phyloP scores from a whole-genome alignment of 495 filamentous ascomycete genomes.

The Lasiosphaeria miniovina region DNA sequence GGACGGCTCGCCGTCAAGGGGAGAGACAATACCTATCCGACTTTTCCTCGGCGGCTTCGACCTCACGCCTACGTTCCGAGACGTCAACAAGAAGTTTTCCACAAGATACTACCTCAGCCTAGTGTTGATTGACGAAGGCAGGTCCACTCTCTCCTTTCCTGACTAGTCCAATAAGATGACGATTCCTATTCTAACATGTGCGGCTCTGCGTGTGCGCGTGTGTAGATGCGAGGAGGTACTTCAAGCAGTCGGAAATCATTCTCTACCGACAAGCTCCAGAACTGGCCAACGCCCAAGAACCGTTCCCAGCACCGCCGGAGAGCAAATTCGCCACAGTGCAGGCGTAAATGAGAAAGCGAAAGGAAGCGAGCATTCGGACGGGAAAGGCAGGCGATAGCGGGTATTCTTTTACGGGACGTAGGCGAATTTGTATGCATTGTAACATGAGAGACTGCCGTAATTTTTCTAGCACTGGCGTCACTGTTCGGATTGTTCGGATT shows the following conservation, averaged over 20 bases:
- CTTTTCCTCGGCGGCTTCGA: constrained; percentile 98
- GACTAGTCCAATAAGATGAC: not conserved
- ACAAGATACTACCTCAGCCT: constrained; percentile 96
- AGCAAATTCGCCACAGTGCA: constrained; percentile 26
- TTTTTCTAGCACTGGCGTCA: too few species aligned
- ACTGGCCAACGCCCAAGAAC: constrained; percentile 34
- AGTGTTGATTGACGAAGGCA: constrained; percentile 95
- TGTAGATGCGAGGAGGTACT: constrained; percentile 90
- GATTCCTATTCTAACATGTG: not conserved
- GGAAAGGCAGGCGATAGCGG: too few species aligned
- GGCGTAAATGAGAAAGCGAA: constrained; percentile 12
- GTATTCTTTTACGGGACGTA: too few species aligned
- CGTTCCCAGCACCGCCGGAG: constrained; percentile 26
- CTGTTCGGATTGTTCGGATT: too few species aligned
- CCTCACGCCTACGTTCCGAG: constrained; percentile 95
- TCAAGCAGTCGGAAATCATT: constrained; percentile 99
- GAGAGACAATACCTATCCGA: constrained; percentile 97
- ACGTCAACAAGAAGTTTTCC: constrained; percentile 99
- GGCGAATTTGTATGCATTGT: too few species aligned
- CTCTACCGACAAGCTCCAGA: constrained; percentile 93
- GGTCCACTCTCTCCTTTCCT: constrained; percentile 13
- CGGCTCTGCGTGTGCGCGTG: too few species aligned
- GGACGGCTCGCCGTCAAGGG: constrained; percentile 95
- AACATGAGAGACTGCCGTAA: too few species aligned
- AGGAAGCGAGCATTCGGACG: not conserved